Evolutionary conservation across 305 asterid species (phyloP).

Genomic region (Petunia hybrid): DNA sequence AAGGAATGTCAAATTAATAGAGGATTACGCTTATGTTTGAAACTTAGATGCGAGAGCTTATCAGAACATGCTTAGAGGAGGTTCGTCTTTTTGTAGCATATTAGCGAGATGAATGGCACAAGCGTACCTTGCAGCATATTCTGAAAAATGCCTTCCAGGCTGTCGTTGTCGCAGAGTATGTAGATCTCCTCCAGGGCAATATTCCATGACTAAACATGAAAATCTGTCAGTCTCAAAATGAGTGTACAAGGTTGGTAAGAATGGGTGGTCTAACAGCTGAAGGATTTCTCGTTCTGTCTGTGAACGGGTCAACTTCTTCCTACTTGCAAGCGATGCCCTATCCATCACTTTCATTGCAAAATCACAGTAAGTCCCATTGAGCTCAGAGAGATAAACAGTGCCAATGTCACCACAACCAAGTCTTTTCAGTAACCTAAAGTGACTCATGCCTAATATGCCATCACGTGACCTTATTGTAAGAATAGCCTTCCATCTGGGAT

Average conservation of each 20-base stretch:
- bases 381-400: slow-evolving; percentile 90
- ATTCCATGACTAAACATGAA: slow-evolving; percentile 91
- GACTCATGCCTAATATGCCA: slow-evolving; percentile 89
- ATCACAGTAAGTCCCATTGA: slow-evolving; percentile 75
- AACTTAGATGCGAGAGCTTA: background rate
- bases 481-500: slow-evolving; percentile 96
- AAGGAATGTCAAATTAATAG: slow-evolving; percentile 14
- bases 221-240: slow-evolving; percentile 95
- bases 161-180: slow-evolving; percentile 87
- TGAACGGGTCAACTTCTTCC: slow-evolving; percentile 84
- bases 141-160: slow-evolving; percentile 94
- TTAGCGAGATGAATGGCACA: slow-evolving; percentile 18
- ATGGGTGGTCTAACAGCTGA: slow-evolving; percentile 96
- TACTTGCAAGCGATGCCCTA: slow-evolving; percentile 87
- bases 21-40: slow-evolving; percentile 19
- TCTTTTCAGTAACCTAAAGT: slow-evolving; percentile 78
- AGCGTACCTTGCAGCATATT: slow-evolving; percentile 84
- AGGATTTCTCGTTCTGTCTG: slow-evolving; percentile 92
- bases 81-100: slow-evolving; percentile 19
- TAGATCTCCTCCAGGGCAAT: slow-evolving; percentile 96
- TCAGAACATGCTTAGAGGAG: slow-evolving; percentile 4
- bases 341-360: slow-evolving; percentile 99
- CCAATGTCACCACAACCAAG: slow-evolving; percentile 98
- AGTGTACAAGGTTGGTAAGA: slow-evolving; percentile 89
- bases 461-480: slow-evolving; percentile 75